Conservation (phyloP, 1,139 yeast genomes). For the Geotrichum fermentans region DNA sequence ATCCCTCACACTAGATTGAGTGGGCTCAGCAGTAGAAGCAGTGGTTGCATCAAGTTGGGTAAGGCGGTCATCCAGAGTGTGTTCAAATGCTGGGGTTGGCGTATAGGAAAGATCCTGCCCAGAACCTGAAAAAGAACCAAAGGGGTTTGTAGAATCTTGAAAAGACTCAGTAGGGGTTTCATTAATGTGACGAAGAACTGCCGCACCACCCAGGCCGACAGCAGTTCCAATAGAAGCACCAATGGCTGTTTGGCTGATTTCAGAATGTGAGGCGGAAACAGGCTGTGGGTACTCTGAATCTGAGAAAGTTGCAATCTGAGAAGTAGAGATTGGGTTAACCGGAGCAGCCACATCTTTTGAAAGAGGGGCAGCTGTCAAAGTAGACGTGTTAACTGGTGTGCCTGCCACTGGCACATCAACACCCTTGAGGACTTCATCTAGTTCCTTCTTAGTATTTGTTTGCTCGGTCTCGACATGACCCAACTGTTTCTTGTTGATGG, state of each 20-base stretch:
- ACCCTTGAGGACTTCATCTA: conserved; percentile 37
- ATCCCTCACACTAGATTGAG: neutral
- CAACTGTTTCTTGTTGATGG: conserved; percentile 66
- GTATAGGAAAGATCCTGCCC: conserved; percentile 23
- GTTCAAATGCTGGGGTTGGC: conserved; percentile 79
- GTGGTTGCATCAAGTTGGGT: conserved; percentile 41
- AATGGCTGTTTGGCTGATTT: conserved; percentile 34
- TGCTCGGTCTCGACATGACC: conserved; percentile 53
- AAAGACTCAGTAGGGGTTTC: neutral
- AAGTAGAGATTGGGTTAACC: no score
- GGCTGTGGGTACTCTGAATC: conserved; percentile 10
- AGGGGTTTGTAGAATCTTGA: conserved; percentile 42
- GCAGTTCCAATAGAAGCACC: conserved; percentile 23
- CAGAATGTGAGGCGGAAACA: conserved; percentile 34
- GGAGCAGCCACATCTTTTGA: neutral
- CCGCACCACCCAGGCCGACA: neutral
- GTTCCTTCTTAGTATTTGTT: conserved; percentile 42
- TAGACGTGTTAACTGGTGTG: conserved; percentile 2
- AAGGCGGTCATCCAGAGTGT: conserved; percentile 54
- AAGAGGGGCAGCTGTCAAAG: neutral
- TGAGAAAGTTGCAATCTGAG: neutral
- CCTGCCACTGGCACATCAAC: conserved; percentile 36
- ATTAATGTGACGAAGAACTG: neutral
- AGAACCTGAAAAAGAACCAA: conserved; percentile 38
- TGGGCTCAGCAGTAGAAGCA: conserved; percentile 14